phyloP scores from a whole-genome alignment of 2,329 filamentous ascomycete genomes.

The Aureobasidium sp. region DNA sequence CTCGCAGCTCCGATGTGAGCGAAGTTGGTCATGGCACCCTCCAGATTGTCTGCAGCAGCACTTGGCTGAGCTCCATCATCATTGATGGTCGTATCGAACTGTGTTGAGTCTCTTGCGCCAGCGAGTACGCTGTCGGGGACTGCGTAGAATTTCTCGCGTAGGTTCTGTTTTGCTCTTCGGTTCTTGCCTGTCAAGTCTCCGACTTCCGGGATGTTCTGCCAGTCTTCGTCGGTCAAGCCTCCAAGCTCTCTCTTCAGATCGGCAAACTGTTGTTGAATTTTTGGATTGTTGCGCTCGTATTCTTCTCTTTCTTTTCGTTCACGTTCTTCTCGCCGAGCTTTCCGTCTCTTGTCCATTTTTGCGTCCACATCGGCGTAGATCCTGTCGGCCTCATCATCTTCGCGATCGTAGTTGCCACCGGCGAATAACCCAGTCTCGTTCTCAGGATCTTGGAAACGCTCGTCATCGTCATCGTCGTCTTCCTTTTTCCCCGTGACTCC shows the following conservation, averaged over 20 bases:
- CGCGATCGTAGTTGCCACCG: slow-evolving; percentile 90
- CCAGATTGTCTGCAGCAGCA: slow-evolving; percentile 40
- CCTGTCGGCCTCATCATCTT: slow-evolving; percentile 93
- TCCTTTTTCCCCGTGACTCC: slow-evolving; percentile 64
- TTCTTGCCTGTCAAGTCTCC: slow-evolving; percentile 96
- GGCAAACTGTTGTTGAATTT: slow-evolving; percentile 96
- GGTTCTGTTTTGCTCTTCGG: slow-evolving; percentile 72
- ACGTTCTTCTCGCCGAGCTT: slow-evolving; percentile 75
- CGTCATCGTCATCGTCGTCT: slow-evolving; percentile 67
- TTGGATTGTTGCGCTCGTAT: slow-evolving; percentile 95
- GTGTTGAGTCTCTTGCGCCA: slow-evolving; percentile 69
- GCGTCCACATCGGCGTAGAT: slow-evolving; percentile 96
- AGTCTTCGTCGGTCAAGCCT: slow-evolving; percentile 88
- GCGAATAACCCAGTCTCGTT: slow-evolving; percentile 96
- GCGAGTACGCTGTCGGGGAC: slow-evolving; percentile 94
- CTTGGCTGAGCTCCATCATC: slow-evolving; percentile 57
- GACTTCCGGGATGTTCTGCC: slow-evolving; percentile 91
- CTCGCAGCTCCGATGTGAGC: slow-evolving; percentile 93
- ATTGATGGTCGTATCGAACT: slow-evolving; percentile 81
- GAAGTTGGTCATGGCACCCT: slow-evolving; percentile 96
- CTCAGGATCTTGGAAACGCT: slow-evolving; percentile 89
- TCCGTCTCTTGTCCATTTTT: slow-evolving; percentile 87
- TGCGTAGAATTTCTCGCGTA: slow-evolving; percentile 76
- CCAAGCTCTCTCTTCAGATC: slow-evolving; percentile 87
- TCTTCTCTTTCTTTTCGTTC: slow-evolving; percentile 87